A percentile compares a stretch with the other conserved stretches of the same genome.
These are phyloP conservation scores for Dactylonectria macrodidyma DNA, from an alignment of 2,329 filamentous ascomycete genomes.

Conservation along the genomic window DNA sequence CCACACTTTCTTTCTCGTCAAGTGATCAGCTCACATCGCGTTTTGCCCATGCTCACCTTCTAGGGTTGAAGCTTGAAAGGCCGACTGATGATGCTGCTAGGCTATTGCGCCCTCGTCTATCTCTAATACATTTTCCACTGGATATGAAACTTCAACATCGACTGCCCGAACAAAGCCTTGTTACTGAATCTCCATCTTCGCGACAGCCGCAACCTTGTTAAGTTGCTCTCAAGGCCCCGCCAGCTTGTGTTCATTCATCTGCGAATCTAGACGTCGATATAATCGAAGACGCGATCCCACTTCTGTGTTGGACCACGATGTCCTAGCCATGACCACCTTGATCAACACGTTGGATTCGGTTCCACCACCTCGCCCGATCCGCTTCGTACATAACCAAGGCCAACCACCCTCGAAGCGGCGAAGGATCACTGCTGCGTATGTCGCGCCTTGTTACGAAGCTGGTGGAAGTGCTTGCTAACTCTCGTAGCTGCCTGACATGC, in stretches of 20 bases:
- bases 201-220: conserved; percentile 32
- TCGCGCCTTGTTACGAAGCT: conserved; percentile 39
- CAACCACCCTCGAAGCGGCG: conserved; percentile 85
- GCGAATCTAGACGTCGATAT: conserved; percentile 32
- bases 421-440: conserved; percentile 84
- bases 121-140: conserved; percentile 30
- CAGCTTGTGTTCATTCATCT: conserved; percentile 37
- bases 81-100: conserved; percentile 42
- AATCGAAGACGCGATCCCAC: conserved; percentile 23
- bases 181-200: conserved; percentile 22
- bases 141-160: conserved; percentile 18
- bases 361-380: conserved; percentile 72
- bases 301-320: conserved; percentile 52
- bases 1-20: background rate
- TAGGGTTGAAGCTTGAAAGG: conserved; percentile 34
- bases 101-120: conserved; percentile 37
- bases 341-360: conserved; percentile 58
- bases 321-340: conserved; percentile 62
- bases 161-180: conserved; percentile 16
- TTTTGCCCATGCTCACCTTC: conserved; percentile 35
- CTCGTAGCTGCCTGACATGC: conserved; percentile 63
- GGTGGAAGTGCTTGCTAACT: conserved; percentile 25
- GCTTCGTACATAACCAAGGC: conserved; percentile 87
- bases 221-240: conserved; percentile 38
- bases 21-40: conserved; percentile 23